Conservation (phyloP, 139 green algal genomes). For the Tetradesmus obliquus region DNA sequence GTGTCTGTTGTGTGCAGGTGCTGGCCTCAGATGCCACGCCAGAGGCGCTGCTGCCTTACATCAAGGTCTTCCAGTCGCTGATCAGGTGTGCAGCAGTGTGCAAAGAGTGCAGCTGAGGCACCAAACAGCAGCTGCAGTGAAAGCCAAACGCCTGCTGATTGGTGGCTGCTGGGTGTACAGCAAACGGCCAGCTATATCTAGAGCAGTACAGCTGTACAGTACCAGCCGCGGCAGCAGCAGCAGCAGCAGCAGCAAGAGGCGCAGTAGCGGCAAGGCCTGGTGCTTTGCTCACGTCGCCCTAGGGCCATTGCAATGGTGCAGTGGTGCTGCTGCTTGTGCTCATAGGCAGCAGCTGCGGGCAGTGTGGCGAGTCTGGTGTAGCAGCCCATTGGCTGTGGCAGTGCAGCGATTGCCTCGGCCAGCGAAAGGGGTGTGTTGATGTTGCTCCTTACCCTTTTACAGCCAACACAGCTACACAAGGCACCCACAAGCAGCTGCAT, state of each 20-base stretch:
- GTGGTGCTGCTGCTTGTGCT: background rate
- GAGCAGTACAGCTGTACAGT: background rate
- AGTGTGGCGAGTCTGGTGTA: background rate
- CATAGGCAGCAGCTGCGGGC: background rate
- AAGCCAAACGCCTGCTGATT: background rate
- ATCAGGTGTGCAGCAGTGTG: slow-evolving; percentile 66
- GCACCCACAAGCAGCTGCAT: background rate
- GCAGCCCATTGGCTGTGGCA: no score
- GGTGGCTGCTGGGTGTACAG: background rate
- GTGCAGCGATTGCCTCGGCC: no score
- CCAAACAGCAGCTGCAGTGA: background rate
- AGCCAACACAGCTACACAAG: background rate
- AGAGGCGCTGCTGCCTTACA: slow-evolving; percentile 83
- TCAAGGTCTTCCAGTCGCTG: slow-evolving; percentile 89
- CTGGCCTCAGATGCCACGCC: slow-evolving; percentile 63
- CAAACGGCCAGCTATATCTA: background rate
- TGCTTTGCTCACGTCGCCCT: no score
- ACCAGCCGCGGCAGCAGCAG: background rate
- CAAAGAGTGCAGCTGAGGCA: background rate
- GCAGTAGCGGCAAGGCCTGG: background rate
- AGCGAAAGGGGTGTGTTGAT: no score
- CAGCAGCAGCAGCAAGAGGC: background rate
- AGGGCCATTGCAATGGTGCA: no score
- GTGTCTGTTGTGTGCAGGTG: slow-evolving; percentile 62
- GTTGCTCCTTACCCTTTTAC: no score